phyloP scores from a whole-genome alignment of 306 rosid species.

The Quercus aquifolioides region DNA sequence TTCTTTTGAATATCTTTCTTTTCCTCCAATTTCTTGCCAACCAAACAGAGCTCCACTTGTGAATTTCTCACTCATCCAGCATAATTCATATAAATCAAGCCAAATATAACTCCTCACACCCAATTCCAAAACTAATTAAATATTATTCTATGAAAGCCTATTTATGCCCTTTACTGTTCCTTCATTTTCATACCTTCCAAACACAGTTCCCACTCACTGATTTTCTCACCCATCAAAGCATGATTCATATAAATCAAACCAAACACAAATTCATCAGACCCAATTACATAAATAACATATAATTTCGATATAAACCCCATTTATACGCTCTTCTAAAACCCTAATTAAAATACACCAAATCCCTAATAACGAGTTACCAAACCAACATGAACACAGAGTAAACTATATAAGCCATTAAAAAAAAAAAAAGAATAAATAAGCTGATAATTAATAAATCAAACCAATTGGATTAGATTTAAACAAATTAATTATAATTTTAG shows the following conservation, averaged over 20 bases:
- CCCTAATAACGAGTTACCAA: background rate
- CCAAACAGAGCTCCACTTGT: background rate
- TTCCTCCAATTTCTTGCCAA: background rate
- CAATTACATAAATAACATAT: too few species aligned
- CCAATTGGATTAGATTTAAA: too few species aligned
- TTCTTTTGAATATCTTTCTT: background rate
- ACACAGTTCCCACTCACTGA: background rate
- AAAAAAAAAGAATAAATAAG: too few species aligned
- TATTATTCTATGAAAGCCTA: background rate
- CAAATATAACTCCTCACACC: background rate
- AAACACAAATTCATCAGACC: background rate
- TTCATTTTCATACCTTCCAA: background rate
- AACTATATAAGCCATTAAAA: background rate
- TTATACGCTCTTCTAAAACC: conserved; percentile 5
- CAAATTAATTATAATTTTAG: background rate
- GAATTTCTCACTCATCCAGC: background rate
- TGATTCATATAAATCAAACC: background rate
- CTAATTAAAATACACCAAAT: background rate
- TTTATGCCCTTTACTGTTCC: background rate
- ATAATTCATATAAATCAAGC: background rate
- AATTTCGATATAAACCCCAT: background rate
- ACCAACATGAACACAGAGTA: background rate
- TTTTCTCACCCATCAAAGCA: background rate
- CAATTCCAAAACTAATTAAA: background rate
- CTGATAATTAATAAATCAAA: background rate